Base-by-base conservation (phyloP, 805 yeast species). In the Hanseniaspora occidentalis region DNA sequence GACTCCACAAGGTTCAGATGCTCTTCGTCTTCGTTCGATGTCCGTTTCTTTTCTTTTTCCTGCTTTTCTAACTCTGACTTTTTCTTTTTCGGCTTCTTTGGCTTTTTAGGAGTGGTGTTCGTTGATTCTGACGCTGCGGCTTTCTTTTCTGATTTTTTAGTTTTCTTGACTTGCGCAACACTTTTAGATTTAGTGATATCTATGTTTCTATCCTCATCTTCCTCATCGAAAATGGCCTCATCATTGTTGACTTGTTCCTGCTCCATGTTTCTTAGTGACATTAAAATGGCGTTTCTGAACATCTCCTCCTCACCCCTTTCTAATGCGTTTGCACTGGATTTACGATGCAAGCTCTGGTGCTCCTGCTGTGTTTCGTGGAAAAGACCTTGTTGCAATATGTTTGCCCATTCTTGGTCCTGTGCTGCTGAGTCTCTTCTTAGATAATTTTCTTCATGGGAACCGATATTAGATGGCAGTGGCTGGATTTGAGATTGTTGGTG, bases 341-440 rank as follows among this genome's bases (percentile, higher is more conserved):
- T 29, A 14, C 33, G 33, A 7, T 23, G 25, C 25, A 23, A 8
- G 19, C 10, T 40, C n/a, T 45, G 45, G 24, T 45, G 43, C 13
- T 40, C 39, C 5, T 40, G 47, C 14, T 52, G 50, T 20, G 33
- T 14, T n/a, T 29, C 33, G 13, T n/a, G 33, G 8, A 53, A 35
- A 8, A 57, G 35, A 9, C 56, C 54, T 37, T 57, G 58, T 35
- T 54, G 58, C 24, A 58, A 35, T 9, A 55, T 45, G 4, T 50
- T 52, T 1, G 57, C 59, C 61, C 61, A 57, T 31, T 52, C 52
- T 39, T 52, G 54, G 16, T 50, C 48, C 36, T 49, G 49, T 16
- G 24, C 41, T 16, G 36, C 43, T n/a, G 36, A 40, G 2, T 43
- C 41, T 21, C 20, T 17, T 37, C 41, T 6, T 35, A 16, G 17